A percentile compares a stretch with the other conserved stretches of the same genome.
phyloP scores from a whole-genome alignment of 73 alveolate genomes.

The Paraurostyla sp. region DNA sequence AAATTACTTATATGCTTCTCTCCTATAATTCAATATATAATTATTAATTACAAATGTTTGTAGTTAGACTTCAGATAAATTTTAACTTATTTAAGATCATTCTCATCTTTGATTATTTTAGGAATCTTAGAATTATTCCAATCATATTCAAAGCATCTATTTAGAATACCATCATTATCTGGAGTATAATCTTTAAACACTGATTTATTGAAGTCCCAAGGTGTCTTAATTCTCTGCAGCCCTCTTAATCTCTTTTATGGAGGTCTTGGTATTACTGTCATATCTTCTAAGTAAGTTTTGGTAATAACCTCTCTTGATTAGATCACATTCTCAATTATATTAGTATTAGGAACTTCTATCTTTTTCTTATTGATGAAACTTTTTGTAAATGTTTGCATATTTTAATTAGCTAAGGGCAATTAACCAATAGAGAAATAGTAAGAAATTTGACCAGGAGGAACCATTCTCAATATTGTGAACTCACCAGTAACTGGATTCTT shows the following conservation, averaged over 20 bases:
- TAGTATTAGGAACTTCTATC: constrained; percentile 36
- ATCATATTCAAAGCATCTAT: constrained; percentile 90
- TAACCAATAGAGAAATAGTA: constrained; percentile 84
- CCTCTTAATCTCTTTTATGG: constrained; percentile 20
- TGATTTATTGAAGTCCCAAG: constrained; percentile 74
- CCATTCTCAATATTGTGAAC: constrained; percentile 78
- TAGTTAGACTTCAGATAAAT: constrained; percentile 59
- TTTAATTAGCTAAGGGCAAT: constrained; percentile 19
- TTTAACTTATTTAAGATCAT: constrained; percentile 60
- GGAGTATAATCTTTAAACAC: constrained; percentile 72
- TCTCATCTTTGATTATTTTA: constrained; percentile 75
- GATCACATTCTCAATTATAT: constrained; percentile 11
- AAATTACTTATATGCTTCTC: constrained; percentile 69
- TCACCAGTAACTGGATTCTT: constrained; percentile 63
- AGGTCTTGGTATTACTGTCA: constrained; percentile 68
- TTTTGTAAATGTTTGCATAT: not conserved
- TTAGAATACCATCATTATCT: constrained; percentile 75
- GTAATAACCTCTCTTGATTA: constrained; percentile 26
- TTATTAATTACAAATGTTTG: constrained; percentile 18
- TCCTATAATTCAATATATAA: not conserved
- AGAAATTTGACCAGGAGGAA: constrained; percentile 87
- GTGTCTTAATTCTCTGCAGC: constrained; percentile 15
- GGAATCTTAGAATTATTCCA: constrained; percentile 80
- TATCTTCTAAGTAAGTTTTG: not conserved
- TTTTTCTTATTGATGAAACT: constrained; percentile 19